A percentile compares a stretch with the other conserved stretches of the same genome.
Conservation (phyloP, 73 alveolate genomes). For the Paramecium sexaurelia region DNA sequence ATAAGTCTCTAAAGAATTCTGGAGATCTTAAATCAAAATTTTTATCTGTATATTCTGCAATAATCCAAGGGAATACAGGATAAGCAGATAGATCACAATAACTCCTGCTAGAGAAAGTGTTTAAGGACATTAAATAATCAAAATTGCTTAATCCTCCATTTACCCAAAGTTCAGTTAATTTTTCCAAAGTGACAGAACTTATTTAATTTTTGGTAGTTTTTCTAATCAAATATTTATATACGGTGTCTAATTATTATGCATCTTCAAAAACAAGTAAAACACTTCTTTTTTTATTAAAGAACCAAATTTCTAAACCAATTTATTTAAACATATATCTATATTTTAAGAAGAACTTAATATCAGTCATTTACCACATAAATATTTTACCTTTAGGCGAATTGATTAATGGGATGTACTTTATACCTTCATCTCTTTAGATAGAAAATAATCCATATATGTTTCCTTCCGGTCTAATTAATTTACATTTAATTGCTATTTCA, state of each 20-base stretch:
- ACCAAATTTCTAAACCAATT: conserved; percentile 62
- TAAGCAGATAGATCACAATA: conserved; percentile 92
- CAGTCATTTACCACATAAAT: conserved; percentile 29
- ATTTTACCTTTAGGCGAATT: conserved; percentile 44
- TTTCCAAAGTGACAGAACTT: conserved; percentile 57
- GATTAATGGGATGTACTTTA: conserved; percentile 27
- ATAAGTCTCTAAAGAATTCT: conserved; percentile 84
- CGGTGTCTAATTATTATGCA: not conserved
- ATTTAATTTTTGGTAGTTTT: conserved; percentile 32
- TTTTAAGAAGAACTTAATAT: conserved; percentile 47
- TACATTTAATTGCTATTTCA: conserved; percentile 46
- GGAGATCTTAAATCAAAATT: conserved; percentile 65
- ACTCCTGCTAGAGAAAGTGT: conserved; percentile 87
- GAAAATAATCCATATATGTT: conserved; percentile 44
- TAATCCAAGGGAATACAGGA: conserved; percentile 98
- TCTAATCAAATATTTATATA: not conserved
- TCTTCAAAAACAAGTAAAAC: conserved; percentile 56
- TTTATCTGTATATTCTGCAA: conserved; percentile 74
- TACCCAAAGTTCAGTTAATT: conserved; percentile 78
- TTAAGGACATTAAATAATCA: conserved; percentile 83
- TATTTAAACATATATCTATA: conserved; percentile 58
- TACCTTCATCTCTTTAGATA: conserved; percentile 21
- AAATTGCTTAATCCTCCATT: conserved; percentile 83
- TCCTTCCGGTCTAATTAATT: conserved; percentile 63
- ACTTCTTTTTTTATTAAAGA: conserved; percentile 46